These are phyloP conservation scores for Nothopassalora personata DNA, from an alignment of 2,329 filamentous ascomycete genomes.

Conservation along the genomic window DNA sequence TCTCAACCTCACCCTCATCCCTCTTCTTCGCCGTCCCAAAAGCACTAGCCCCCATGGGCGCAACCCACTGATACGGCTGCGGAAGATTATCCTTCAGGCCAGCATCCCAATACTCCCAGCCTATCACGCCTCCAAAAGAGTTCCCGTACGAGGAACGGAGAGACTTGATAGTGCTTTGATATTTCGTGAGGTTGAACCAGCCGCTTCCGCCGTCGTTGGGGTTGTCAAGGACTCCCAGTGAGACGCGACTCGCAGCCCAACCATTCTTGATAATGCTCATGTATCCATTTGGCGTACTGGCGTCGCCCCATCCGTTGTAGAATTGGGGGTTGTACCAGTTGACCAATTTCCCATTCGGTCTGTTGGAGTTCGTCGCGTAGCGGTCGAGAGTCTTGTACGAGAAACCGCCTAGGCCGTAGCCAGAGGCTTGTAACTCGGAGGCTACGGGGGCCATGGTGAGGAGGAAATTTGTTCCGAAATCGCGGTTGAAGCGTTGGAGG, in stretches of 20 bases:
- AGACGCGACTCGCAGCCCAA: slow-evolving; percentile 20
- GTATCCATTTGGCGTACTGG: slow-evolving; percentile 21
- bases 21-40: slow-evolving; percentile 12
- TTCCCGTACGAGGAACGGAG: slow-evolving; percentile 19
- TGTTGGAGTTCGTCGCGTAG: slow-evolving; percentile 14
- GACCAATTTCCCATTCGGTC: slow-evolving; percentile 26
- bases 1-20: slow-evolving; percentile 3
- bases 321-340: slow-evolving; percentile 28
- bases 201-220: slow-evolving; percentile 24
- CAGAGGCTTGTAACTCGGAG: slow-evolving; percentile 17
- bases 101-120: slow-evolving; percentile 30
- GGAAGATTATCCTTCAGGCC: slow-evolving; percentile 13
- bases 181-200: slow-evolving; percentile 16
- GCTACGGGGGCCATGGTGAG: slow-evolving; percentile 31
- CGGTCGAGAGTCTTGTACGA: slow-evolving; percentile 21
- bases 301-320: slow-evolving; percentile 28
- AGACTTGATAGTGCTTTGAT: slow-evolving; percentile 17
- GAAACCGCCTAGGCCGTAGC: slow-evolving; percentile 24
- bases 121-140: slow-evolving; percentile 21
- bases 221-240: slow-evolving; percentile 24
- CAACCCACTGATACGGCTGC: slow-evolving; percentile 19
- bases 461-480: slow-evolving; percentile 27
- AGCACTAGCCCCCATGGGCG: slow-evolving; percentile 12
- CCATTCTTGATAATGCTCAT: slow-evolving; percentile 23
- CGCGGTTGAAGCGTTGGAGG: slow-evolving; percentile 21